A percentile compares a stretch with the other conserved stretches of the same genome.
Conservation (phyloP, 148 eudicot species). For the Chenopodium suecicum region DNA sequence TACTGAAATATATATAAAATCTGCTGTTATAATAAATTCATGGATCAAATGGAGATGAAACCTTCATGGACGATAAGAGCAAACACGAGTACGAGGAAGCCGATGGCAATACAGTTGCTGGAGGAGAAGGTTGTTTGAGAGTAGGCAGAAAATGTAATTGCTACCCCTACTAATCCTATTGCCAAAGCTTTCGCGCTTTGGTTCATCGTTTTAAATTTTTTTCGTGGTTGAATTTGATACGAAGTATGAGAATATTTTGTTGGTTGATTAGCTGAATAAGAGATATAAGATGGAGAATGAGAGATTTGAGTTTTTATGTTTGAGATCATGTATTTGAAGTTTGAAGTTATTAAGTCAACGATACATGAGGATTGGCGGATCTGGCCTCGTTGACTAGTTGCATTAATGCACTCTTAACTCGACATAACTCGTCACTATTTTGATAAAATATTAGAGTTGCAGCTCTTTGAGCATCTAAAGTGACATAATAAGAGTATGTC, state of each 20-base stretch:
- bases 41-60: constrained; percentile 30
- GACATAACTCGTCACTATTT: neutral
- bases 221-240: neutral
- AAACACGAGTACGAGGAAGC: constrained; percentile 40
- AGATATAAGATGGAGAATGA: neutral
- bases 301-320: neutral
- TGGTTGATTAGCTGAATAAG: neutral
- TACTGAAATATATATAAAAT: neutral
- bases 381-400: constrained; percentile 27
- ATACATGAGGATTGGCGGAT: constrained; percentile 20
- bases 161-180: constrained; percentile 59
- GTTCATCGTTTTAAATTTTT: constrained; percentile 32
- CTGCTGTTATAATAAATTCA: neutral
- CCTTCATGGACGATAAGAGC: constrained; percentile 39
- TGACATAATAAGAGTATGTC: neutral
- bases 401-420: neutral
- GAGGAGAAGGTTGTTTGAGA: constrained; percentile 54
- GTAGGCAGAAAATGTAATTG: constrained; percentile 62
- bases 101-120: constrained; percentile 37
- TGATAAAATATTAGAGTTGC: neutral
- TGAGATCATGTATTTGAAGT: constrained; percentile 2
- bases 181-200: constrained; percentile 47
- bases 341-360: constrained; percentile 28
- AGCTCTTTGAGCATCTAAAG: constrained; percentile 2
- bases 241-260: neutral